Evolutionary conservation across 768 basidiomycete genomes (phyloP).

Genomic region (Leucocoprinus birnbaumii): DNA sequence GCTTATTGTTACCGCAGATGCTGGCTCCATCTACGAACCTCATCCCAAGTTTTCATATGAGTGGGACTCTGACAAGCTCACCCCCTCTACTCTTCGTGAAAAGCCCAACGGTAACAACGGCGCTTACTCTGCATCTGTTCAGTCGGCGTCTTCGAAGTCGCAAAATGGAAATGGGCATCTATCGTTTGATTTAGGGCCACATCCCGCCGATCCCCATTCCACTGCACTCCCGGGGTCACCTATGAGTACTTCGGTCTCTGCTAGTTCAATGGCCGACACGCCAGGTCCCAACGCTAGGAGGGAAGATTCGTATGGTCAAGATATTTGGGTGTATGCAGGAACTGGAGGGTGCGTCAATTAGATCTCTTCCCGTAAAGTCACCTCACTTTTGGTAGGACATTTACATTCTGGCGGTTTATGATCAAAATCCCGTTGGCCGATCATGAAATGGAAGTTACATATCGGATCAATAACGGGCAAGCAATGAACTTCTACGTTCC

Average conservation of each 20-base stretch:
- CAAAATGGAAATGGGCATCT: not conserved
- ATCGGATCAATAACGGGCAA: constrained; percentile 80
- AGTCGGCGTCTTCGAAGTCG: not conserved
- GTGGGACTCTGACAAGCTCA: constrained; percentile 62
- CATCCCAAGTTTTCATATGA: constrained; percentile 65
- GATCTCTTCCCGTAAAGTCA: not conserved
- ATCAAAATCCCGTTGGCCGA: constrained; percentile 74
- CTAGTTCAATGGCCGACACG: constrained; percentile 5
- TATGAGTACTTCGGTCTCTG: constrained; percentile 12
- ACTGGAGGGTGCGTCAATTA: constrained; percentile 42
- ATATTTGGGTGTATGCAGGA: constrained; percentile 69
- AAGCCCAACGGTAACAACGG: constrained; percentile 4
- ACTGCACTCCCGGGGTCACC: constrained; percentile 31
- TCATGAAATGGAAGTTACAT: constrained; percentile 73
- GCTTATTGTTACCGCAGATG: constrained; percentile 83
- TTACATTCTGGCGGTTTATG: constrained; percentile 93
- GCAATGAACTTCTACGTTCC: constrained; percentile 83
- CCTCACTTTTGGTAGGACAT: constrained; percentile 49
- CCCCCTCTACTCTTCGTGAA: constrained; percentile 14
- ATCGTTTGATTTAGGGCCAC: constrained; percentile 62
- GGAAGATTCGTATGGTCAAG: constrained; percentile 54
- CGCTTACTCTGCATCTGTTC: constrained; percentile 9
- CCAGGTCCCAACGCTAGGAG: constrained; percentile 32
- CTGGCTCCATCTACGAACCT: constrained; percentile 76
- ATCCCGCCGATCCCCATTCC: constrained; percentile 73